A percentile compares a stretch with the other conserved stretches of the same genome.
Evolutionary conservation across 345 rosid genomes (phyloP).

Genomic region (Trapa incisa): DNA sequence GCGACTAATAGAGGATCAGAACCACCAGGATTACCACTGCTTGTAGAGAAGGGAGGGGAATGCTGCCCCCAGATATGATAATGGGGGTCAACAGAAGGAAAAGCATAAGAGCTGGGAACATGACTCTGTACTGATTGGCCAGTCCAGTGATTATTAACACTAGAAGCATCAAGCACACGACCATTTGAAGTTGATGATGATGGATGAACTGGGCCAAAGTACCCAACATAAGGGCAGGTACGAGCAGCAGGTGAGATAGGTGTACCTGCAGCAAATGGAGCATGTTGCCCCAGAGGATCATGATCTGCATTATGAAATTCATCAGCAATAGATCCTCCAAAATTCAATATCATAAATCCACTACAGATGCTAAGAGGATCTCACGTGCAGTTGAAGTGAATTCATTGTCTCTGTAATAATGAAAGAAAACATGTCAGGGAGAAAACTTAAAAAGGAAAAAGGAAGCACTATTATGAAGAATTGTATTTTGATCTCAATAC

Average conservation of each 20-base stretch:
- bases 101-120: slow-evolving; percentile 58
- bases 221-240: slow-evolving; percentile 85
- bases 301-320: slow-evolving; percentile 51
- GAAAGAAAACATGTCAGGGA: neutral
- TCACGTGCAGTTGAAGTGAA: slow-evolving; percentile 74
- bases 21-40: slow-evolving; percentile 34
- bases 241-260: slow-evolving; percentile 62
- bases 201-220: slow-evolving; percentile 74
- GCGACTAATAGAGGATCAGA: slow-evolving; percentile 53
- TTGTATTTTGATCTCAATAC: neutral
- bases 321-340: slow-evolving; percentile 6
- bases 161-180: slow-evolving; percentile 60
- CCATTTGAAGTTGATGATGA: slow-evolving; percentile 60
- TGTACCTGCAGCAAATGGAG: slow-evolving; percentile 56
- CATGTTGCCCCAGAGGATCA: slow-evolving; percentile 56
- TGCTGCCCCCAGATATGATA: slow-evolving; percentile 57
- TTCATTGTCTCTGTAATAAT: slow-evolving; percentile 58
- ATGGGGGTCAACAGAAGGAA: slow-evolving; percentile 64
- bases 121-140: slow-evolving; percentile 52
- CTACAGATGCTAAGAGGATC: slow-evolving; percentile 16
- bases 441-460: neutral
- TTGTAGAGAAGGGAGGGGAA: slow-evolving; percentile 44
- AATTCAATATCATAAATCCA: slow-evolving; percentile 4
- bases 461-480: neutral
- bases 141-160: slow-evolving; percentile 58